Evolutionary conservation across 2,329 filamentous ascomycete genomes (phyloP).

Genomic region (Xylaria sp.): DNA sequence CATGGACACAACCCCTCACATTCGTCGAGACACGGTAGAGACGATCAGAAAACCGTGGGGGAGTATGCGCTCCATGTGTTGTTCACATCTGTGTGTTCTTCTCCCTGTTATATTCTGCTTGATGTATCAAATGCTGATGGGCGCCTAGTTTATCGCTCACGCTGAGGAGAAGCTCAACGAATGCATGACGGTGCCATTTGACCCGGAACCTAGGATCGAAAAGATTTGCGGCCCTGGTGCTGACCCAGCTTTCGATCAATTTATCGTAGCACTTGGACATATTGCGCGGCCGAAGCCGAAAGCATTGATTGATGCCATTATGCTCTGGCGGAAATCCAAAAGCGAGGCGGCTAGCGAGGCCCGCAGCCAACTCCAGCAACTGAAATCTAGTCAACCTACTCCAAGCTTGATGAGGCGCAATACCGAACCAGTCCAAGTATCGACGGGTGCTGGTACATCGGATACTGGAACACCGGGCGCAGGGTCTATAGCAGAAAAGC

Average conservation of each 20-base stretch:
- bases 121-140: constrained; percentile 48
- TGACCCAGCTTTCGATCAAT: constrained; percentile 90
- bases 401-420: constrained; percentile 74
- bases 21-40: constrained; percentile 75
- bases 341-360: constrained; percentile 86
- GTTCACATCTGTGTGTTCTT: constrained; percentile 80
- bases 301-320: constrained; percentile 94
- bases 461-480: constrained; percentile 51
- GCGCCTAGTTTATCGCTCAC: constrained; percentile 82
- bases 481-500: constrained; percentile 61
- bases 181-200: constrained; percentile 82
- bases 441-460: constrained; percentile 48
- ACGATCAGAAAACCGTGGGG: constrained; percentile 91
- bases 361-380: constrained; percentile 66
- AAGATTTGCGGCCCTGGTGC: constrained; percentile 89
- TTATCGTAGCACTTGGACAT: constrained; percentile 91
- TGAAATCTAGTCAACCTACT: constrained; percentile 54
- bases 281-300: constrained; percentile 96
- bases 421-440: constrained; percentile 73
- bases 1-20: constrained; percentile 80
- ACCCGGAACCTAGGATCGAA: constrained; percentile 86
- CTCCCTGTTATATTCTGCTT: constrained; percentile 12
- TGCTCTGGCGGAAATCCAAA: constrained; percentile 97
- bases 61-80: constrained; percentile 97
- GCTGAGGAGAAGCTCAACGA: constrained; percentile 97